These are phyloP conservation scores for Raddia distichophylla DNA, from an alignment of 176 grass and related monocot genomes.

Conservation along the genomic window DNA sequence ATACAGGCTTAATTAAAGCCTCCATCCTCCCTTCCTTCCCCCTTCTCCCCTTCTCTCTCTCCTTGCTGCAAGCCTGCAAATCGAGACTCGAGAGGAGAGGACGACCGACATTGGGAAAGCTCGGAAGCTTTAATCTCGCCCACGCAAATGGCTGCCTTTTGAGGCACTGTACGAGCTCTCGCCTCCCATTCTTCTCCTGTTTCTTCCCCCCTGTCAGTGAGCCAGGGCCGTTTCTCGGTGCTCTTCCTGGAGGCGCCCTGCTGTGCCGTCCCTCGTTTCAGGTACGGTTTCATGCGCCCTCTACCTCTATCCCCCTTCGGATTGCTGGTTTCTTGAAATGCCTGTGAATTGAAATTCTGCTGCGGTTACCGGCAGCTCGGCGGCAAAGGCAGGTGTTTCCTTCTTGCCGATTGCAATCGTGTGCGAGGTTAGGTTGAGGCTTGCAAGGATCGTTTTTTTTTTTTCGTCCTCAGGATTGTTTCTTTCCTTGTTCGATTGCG, in stretches of 20 bases:
- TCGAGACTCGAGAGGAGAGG: slow-evolving; percentile 23
- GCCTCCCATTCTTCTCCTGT: neutral
- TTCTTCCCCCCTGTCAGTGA: neutral
- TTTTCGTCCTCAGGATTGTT: neutral
- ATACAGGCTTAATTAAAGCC: slow-evolving; percentile 39
- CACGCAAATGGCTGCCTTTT: neutral
- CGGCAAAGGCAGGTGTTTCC: neutral
- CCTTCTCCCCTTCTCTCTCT: slow-evolving; percentile 10
- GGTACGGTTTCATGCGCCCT: neutral
- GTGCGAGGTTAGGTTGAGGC: neutral
- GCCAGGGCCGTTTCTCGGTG: neutral
- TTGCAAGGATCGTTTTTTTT: neutral
- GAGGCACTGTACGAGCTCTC: neutral
- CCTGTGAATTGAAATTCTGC: neutral
- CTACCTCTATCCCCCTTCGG: neutral
- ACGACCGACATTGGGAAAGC: neutral
- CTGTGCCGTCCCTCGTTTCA: neutral
- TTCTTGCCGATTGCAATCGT: neutral
- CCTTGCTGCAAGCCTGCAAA: slow-evolving; percentile 1
- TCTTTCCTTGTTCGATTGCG: neutral
- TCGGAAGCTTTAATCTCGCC: neutral
- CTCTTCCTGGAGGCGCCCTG: neutral
- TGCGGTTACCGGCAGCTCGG: neutral
- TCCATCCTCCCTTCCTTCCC: neutral
- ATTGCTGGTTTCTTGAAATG: neutral